These are phyloP conservation scores for Lichtheimia ramosa DNA, from an alignment of 371 early-diverging fungal species.

Conservation along the genomic window DNA sequence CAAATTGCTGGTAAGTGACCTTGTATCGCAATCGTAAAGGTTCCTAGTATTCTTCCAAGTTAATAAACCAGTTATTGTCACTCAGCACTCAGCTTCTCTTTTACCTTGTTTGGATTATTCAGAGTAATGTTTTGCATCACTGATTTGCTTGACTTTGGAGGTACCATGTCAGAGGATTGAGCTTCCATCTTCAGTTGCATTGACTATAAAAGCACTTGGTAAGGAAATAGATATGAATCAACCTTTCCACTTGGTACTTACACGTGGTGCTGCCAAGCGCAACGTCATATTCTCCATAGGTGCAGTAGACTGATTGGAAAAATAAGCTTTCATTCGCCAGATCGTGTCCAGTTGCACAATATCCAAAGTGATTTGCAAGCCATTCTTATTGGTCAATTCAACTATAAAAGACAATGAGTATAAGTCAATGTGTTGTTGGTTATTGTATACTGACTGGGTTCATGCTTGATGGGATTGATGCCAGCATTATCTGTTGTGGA, in stretches of 20 bases:
- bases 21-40: conserved; percentile 70
- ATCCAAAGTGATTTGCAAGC: conserved; percentile 32
- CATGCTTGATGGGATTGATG: conserved; percentile 16
- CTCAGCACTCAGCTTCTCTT: background rate
- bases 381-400: conserved; percentile 42
- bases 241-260: conserved; percentile 8
- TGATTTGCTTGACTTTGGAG: conserved; percentile 57
- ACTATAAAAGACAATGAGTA: conserved; percentile 11
- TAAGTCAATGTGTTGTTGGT: background rate
- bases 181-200: conserved; percentile 72
- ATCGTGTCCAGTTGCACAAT: conserved; percentile 15
- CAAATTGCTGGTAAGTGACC: conserved; percentile 68
- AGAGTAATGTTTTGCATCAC: conserved; percentile 60
- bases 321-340: conserved; percentile 36
- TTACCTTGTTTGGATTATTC: conserved; percentile 56
- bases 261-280: conserved; percentile 59
- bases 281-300: conserved; percentile 54
- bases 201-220: conserved; percentile 22
- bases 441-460: conserved; percentile 8
- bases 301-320: conserved; percentile 54
- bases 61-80: background rate
- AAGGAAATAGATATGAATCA: background rate
- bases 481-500: conserved; percentile 15
- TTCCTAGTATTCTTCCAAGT: conserved; percentile 32
- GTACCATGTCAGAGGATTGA: conserved; percentile 58